Evolutionary conservation across 352 stramenopile species (phyloP).

Genomic region (Labyrinthula sp.): DNA sequence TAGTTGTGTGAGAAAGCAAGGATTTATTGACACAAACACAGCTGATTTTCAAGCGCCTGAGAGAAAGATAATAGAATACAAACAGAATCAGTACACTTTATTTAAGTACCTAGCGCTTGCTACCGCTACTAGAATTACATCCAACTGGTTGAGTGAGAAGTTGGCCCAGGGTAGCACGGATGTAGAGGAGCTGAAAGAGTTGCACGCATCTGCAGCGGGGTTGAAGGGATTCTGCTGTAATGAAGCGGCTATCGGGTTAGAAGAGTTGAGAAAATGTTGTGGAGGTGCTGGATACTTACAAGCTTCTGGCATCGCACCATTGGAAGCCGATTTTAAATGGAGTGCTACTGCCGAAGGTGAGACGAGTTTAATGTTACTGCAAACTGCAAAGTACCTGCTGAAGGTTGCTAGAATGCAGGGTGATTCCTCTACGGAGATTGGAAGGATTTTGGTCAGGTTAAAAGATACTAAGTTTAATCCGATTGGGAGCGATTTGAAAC

Average conservation of each 20-base stretch:
- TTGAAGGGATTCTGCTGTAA: constrained; percentile 58
- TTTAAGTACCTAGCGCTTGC: constrained; percentile 13
- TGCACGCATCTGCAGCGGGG: constrained; percentile 58
- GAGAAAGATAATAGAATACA: constrained; percentile 42
- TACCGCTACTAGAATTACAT: constrained; percentile 20
- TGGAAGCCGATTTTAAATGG: constrained; percentile 55
- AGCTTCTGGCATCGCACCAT: constrained; percentile 46
- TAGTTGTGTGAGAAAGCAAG: constrained; percentile 47
- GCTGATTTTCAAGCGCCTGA: constrained; percentile 27
- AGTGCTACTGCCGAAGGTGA: constrained; percentile 59
- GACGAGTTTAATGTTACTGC: constrained; percentile 30
- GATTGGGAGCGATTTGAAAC: too few relatives aligned
- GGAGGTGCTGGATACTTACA: constrained; percentile 60
- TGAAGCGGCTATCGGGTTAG: constrained; percentile 47
- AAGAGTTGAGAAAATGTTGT: constrained; percentile 53
- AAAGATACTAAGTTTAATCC: too few relatives aligned
- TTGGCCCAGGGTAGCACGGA: constrained; percentile 30
- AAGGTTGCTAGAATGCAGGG: neutral
- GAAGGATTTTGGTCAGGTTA: too few relatives aligned
- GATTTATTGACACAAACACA: constrained; percentile 23
- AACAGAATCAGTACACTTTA: constrained; percentile 31
- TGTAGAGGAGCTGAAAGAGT: constrained; percentile 40
- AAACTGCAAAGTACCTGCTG: constrained; percentile 28
- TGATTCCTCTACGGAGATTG: too few relatives aligned
- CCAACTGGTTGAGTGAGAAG: constrained; percentile 25